These are phyloP conservation scores for Phaffia rhodozyma DNA, from an alignment of 1,284 basidiomycete species.

Conservation along the genomic window DNA sequence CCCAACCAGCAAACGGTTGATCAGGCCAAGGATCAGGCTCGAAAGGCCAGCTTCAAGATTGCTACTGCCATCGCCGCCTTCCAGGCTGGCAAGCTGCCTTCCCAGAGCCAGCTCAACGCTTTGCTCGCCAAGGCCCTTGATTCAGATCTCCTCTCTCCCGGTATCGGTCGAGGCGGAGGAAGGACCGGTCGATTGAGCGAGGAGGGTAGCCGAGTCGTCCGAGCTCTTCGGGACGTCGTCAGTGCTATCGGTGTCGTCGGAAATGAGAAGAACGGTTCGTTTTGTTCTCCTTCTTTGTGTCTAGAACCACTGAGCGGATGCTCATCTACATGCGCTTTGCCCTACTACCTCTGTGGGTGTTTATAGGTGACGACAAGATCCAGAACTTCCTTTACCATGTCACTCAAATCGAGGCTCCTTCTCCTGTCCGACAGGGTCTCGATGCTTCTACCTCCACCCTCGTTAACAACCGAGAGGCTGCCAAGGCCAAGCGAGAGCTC, in stretches of 20 bases:
- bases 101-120: conserved; percentile 29
- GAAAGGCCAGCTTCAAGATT: conserved; percentile 27
- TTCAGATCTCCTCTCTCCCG: conserved; percentile 31
- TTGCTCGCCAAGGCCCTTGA: conserved; percentile 30
- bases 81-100: conserved; percentile 33
- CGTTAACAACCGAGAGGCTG: conserved; percentile 21
- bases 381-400: conserved; percentile 34
- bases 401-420: conserved; percentile 22
- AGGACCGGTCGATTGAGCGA: conserved; percentile 30
- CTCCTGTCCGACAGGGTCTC: conserved; percentile 8
- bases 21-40: conserved; percentile 22
- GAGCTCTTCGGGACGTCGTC: conserved; percentile 30
- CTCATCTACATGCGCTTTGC: neutral
- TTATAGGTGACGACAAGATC: conserved; percentile 32
- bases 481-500: conserved; percentile 17
- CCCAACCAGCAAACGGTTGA: conserved; percentile 24
- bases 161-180: conserved; percentile 25
- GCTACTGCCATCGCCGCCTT: conserved; percentile 31
- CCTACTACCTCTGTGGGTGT: neutral
- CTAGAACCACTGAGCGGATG: neutral
- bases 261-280: conserved; percentile 33
- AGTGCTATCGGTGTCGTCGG: conserved; percentile 29
- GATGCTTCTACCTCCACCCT: conserved; percentile 29
- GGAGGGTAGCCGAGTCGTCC: conserved; percentile 31
- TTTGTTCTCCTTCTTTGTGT: neutral